Percentiles rank a stretch among this genome's conserved stretches.
phyloP scores from a whole-genome alignment of 306 rosid genomes.

The Lathyrus oleraceus region DNA sequence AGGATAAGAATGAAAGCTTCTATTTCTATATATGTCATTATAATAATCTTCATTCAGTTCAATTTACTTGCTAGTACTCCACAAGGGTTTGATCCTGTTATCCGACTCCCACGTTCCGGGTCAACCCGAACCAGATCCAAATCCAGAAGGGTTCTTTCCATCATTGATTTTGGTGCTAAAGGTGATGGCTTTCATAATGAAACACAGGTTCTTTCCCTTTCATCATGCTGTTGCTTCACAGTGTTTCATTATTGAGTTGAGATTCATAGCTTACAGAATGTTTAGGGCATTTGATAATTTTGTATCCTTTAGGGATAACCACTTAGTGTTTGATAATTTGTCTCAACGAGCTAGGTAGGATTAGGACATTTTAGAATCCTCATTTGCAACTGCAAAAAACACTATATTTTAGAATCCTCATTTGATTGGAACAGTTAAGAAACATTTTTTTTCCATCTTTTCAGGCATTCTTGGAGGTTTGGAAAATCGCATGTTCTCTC shows the following conservation, averaged over 20 bases:
- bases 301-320: not conserved
- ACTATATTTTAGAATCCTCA: not conserved
- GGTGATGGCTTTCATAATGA: conserved; percentile 80
- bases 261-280: no score
- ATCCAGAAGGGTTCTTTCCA: conserved; percentile 52
- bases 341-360: not conserved
- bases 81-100: conserved; percentile 50
- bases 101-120: conserved; percentile 31
- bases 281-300: no score
- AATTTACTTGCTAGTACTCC: conserved; percentile 34
- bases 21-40: not conserved
- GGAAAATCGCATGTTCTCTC: conserved; percentile 73
- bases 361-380: not conserved
- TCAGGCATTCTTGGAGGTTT: conserved; percentile 68
- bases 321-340: not conserved
- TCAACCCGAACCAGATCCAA: conserved; percentile 34
- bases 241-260: no score
- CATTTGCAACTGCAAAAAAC: not conserved
- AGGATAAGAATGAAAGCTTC: not conserved
- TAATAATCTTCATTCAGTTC: conserved; percentile 34
- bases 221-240: not conserved
- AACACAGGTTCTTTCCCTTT: conserved; percentile 32
- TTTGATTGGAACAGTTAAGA: not conserved
- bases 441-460: conserved; percentile 1
- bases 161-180: conserved; percentile 66